phyloP scores from a whole-genome alignment of 352 stramenopile species.

The Pelagophyceae sp. region DNA sequence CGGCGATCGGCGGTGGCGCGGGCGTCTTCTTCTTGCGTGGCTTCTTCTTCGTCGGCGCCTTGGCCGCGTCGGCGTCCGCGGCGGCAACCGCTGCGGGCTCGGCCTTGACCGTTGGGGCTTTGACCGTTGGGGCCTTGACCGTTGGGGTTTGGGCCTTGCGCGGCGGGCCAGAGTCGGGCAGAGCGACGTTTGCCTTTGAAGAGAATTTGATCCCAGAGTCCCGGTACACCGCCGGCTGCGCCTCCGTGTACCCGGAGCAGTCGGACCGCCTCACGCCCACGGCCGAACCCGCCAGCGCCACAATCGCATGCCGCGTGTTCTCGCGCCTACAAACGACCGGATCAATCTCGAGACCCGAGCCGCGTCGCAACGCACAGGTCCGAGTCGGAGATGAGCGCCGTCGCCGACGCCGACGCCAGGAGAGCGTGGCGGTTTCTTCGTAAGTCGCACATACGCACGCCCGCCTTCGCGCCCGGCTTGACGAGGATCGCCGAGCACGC shows the following conservation, averaged over 20 bases:
- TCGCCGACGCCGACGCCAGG: neutral
- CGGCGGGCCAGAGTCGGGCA: neutral
- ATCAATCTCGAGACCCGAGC: no score
- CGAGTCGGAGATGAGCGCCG: neutral
- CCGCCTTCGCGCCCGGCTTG: neutral
- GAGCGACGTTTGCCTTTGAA: neutral
- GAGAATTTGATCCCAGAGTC: neutral
- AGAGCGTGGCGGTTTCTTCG: neutral
- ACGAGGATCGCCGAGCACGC: neutral
- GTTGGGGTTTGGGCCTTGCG: no score
- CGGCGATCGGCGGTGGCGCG: neutral
- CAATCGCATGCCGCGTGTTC: neutral
- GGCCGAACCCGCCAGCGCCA: neutral
- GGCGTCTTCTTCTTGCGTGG: neutral
- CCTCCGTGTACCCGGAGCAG: neutral
- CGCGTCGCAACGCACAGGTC: no score
- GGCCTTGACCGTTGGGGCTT: no score
- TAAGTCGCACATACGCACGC: neutral
- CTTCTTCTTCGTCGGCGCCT: neutral
- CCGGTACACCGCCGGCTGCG: neutral
- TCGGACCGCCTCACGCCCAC: neutral
- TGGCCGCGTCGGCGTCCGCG: no score
- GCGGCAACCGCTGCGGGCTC: neutral
- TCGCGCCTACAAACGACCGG: no score
- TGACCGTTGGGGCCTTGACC: no score